These are phyloP conservation scores for Basipetospora chlamydospora DNA, from an alignment of 2,329 filamentous ascomycete genomes.

Conservation along the genomic window DNA sequence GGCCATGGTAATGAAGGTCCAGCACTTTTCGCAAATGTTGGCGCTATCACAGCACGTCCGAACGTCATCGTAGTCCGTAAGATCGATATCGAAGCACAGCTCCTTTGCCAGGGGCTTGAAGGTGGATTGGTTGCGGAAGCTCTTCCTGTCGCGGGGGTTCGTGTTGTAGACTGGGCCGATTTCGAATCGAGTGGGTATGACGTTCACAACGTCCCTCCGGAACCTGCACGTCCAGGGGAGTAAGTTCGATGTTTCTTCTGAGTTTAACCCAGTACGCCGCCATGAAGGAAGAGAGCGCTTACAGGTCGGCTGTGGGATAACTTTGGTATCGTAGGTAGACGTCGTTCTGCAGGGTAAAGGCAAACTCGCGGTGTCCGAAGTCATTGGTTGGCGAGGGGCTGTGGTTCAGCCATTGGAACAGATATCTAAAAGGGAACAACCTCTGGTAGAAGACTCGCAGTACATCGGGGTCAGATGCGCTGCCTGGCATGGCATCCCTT, in stretches of 20 bases:
- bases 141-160: constrained; percentile 88
- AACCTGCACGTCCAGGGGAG: constrained; percentile 33
- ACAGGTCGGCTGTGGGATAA: constrained; percentile 39
- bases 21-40: constrained; percentile 87
- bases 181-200: constrained; percentile 89
- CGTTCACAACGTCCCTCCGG: constrained; percentile 76
- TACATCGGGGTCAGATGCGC: constrained; percentile 31
- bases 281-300: too few species aligned
- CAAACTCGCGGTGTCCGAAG: constrained; percentile 89
- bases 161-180: constrained; percentile 95
- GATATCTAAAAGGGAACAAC: constrained; percentile 82
- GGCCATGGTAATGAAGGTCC: constrained; percentile 95
- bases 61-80: constrained; percentile 97
- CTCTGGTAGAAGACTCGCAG: constrained; percentile 93
- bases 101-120: constrained; percentile 88
- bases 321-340: constrained; percentile 86
- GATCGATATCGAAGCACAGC: constrained; percentile 96
- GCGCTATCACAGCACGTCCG: constrained; percentile 89
- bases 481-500: neutral
- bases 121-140: constrained; percentile 60
- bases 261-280: too few species aligned
- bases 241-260: constrained; percentile 8
- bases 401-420: constrained; percentile 98
- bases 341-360: constrained; percentile 85
- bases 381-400: constrained; percentile 72